A percentile compares a stretch with the other conserved stretches of the same genome.
Evolutionary conservation across 352 stramenopile genomes (phyloP).

Genomic region (Poterioochromonas sp.): DNA sequence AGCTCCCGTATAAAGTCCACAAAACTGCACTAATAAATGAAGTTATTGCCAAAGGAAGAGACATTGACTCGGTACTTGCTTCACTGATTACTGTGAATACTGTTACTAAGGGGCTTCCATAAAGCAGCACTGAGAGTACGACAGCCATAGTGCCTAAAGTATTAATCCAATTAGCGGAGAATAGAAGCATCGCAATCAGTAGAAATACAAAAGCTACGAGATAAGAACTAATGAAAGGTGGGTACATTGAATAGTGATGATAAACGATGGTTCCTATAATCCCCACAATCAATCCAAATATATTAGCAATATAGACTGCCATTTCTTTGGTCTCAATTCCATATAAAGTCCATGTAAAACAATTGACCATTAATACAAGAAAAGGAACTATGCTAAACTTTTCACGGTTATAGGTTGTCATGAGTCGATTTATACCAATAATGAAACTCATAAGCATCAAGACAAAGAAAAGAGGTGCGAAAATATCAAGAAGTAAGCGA

Average conservation of each 20-base stretch:
- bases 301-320: not conserved
- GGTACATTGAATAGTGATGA: not conserved
- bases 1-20: not conserved
- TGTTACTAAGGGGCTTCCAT: not conserved
- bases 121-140: not conserved
- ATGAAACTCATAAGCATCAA: too few relatives aligned
- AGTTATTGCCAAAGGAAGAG: not conserved
- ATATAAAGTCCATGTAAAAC: constrained; percentile 8
- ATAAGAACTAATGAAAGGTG: too few relatives aligned
- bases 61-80: not conserved
- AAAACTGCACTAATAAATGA: not conserved
- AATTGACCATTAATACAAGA: not conserved
- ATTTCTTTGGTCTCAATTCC: not conserved
- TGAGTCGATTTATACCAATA: too few relatives aligned
- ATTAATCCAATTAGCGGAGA: not conserved
- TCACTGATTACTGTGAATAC: not conserved
- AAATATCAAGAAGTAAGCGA: too few relatives aligned
- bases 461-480: too few relatives aligned
- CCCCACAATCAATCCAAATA: not conserved
- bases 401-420: too few relatives aligned
- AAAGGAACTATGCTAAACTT: not conserved
- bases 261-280: not conserved
- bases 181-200: not conserved
- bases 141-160: not conserved
- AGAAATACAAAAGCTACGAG: too few relatives aligned